Evolutionary conservation across 1,284 basidiomycete species (phyloP), one percentile per base, ranked within the genome.

Genomic region (Apiotrichum laibachii): DNA sequence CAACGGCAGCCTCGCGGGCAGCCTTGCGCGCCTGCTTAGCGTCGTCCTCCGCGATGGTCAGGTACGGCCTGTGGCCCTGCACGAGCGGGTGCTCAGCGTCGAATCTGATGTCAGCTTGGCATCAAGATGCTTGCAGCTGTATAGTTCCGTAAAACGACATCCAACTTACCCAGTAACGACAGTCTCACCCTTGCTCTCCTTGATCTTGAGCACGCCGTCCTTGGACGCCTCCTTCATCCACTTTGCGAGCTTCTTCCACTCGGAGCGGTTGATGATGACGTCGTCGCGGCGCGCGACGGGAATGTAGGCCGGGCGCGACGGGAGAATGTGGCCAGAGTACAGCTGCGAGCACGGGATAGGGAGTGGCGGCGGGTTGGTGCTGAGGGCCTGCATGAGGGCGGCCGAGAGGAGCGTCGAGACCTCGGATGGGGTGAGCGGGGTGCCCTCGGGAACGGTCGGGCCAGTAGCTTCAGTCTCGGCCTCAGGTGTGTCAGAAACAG

Each of bases 191-290:
- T 87, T 86, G 16, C 81, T 80, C 50, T 89, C 84, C 71, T 94
- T 95, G 31, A 88, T 80, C 19, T 84, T 84, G 34, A 94, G 66
- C 18, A 93, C 71, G 0, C 83, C 84, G 7, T 85, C 84, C 72
- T 92, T 92, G 60, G 88, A 86, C 6, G 82, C 80, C 21, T 82
- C 71, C 71, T 90, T 92, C 69, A 94, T 82, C 78, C 93, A 91
- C 1, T 85, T 81, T 2, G 86, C 83, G 19, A 93, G 82, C 44
- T 89, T 90, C 76, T 92, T 94, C 80, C 87, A 83, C 10, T 83
- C 82, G 2, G 67, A 70, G 33, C 72, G 72, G 15, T 51, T 69
- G 39, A 78, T 77, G 11, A 76, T 73, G 6, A 73, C 76, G 35
- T 77, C 71, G 84, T 92, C 56, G 84, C 83, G 70, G 87, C 92